Conservation (phyloP, 2,329 filamentous ascomycete genomes). For the Paracorniculantispora psalliotae region DNA sequence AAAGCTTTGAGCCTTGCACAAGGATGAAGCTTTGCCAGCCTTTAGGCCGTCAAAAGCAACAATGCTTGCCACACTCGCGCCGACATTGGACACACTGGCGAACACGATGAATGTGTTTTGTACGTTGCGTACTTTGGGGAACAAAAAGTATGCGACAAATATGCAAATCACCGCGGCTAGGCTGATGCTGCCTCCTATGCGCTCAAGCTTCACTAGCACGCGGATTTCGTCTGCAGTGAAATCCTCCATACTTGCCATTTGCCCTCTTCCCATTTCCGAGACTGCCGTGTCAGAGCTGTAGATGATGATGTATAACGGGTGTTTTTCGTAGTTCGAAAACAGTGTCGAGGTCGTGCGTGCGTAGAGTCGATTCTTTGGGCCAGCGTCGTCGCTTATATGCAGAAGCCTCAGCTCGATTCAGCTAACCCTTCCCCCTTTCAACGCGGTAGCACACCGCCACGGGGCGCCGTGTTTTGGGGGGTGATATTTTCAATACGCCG, state of each 20-base stretch:
- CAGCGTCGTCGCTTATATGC: slow-evolving; percentile 5
- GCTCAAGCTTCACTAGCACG: slow-evolving; percentile 44
- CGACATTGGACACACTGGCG: slow-evolving; percentile 55
- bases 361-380: not conserved
- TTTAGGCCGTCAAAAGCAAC: slow-evolving; percentile 63
- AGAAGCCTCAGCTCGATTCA: not conserved
- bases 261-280: slow-evolving; percentile 1
- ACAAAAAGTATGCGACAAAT: slow-evolving; percentile 46
- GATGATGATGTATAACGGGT: too few species aligned
- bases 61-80: slow-evolving; percentile 60
- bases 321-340: too few species aligned
- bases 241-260: slow-evolving; percentile 17
- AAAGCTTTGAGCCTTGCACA: slow-evolving; percentile 60
- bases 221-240: slow-evolving; percentile 34
- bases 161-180: slow-evolving; percentile 47
- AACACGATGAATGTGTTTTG: slow-evolving; percentile 60
- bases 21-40: slow-evolving; percentile 44
- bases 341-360: too few species aligned
- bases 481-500: not conserved
- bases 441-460: not conserved
- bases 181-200: slow-evolving; percentile 50
- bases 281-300: not conserved
- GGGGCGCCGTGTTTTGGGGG: not conserved
- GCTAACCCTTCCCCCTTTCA: not conserved
- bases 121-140: slow-evolving; percentile 50